Conservation (phyloP, 768 basidiomycete genomes). For the Hericium alpestre region DNA sequence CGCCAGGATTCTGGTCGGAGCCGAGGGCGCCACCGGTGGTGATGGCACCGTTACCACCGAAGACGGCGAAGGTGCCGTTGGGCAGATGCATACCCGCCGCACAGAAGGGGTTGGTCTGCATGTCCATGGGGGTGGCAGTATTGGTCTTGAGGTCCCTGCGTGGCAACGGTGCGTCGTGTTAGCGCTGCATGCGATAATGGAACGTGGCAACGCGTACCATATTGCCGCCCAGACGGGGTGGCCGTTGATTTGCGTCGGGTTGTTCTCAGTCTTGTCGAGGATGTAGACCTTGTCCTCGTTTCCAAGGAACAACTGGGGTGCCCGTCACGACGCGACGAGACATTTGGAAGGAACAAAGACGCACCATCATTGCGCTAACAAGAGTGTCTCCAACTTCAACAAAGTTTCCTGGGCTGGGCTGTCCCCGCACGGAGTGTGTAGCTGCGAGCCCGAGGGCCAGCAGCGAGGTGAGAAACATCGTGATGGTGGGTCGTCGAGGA, state of each 20-base stretch:
- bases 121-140: slow-evolving; percentile 55
- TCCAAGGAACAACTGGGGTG: slow-evolving; percentile 63
- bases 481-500: background rate
- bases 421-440: slow-evolving; percentile 17
- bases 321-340: slow-evolving; percentile 1
- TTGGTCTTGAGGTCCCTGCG: slow-evolving; percentile 53
- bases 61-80: slow-evolving; percentile 63
- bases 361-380: slow-evolving; percentile 47
- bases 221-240: slow-evolving; percentile 70
- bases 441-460: slow-evolving; percentile 36
- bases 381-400: slow-evolving; percentile 27
- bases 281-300: slow-evolving; percentile 77
- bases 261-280: slow-evolving; percentile 83
- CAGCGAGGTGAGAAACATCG: slow-evolving; percentile 27
- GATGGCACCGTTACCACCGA: slow-evolving; percentile 73
- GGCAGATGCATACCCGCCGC: slow-evolving; percentile 76
- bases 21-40: slow-evolving; percentile 41
- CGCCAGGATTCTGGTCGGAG: slow-evolving; percentile 30
- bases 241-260: slow-evolving; percentile 50
- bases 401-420: slow-evolving; percentile 18
- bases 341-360: slow-evolving; percentile 9
- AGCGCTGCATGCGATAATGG: background rate
- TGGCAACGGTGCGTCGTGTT: background rate
- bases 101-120: slow-evolving; percentile 68
- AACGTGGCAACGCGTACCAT: slow-evolving; percentile 31